phyloP scores from a whole-genome alignment of 495 filamentous ascomycete species.

The Aspergillus wentii region DNA sequence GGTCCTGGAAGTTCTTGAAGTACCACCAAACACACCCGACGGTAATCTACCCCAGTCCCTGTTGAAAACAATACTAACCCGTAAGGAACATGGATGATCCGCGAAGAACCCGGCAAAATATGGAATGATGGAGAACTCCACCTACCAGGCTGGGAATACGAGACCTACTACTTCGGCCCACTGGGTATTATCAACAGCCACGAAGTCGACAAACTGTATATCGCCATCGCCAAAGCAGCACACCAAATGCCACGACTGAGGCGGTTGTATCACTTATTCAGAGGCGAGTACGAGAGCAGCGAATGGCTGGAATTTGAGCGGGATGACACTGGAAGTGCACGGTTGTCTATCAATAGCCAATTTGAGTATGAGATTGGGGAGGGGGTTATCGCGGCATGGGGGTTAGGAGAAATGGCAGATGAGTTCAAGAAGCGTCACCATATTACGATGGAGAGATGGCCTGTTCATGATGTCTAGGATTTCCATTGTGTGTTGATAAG shows the following conservation, averaged over 20 bases:
- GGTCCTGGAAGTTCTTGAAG: not conserved
- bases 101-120: not conserved
- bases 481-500: too few relatives aligned
- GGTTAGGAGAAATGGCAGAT: not conserved
- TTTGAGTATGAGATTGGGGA: not conserved
- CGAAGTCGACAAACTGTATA: not conserved
- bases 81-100: not conserved
- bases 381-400: not conserved
- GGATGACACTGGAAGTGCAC: not conserved
- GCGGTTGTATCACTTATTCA: not conserved
- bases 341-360: not conserved
- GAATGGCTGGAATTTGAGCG: not conserved
- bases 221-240: not conserved
- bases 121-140: not conserved
- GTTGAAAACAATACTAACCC: not conserved
- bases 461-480: too few relatives aligned
- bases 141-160: not conserved
- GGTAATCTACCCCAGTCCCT: not conserved
- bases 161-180: not conserved
- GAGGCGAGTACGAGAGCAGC: not conserved
- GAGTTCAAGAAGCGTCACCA: not conserved
- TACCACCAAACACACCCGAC: constrained; percentile 3
- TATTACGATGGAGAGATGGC: not conserved
- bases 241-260: not conserved
- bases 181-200: not conserved